A percentile compares a stretch with the other conserved stretches of the same genome.
Evolutionary conservation across 2,329 filamentous ascomycete species (phyloP).

Genomic region (Cercospora nicotianae): DNA sequence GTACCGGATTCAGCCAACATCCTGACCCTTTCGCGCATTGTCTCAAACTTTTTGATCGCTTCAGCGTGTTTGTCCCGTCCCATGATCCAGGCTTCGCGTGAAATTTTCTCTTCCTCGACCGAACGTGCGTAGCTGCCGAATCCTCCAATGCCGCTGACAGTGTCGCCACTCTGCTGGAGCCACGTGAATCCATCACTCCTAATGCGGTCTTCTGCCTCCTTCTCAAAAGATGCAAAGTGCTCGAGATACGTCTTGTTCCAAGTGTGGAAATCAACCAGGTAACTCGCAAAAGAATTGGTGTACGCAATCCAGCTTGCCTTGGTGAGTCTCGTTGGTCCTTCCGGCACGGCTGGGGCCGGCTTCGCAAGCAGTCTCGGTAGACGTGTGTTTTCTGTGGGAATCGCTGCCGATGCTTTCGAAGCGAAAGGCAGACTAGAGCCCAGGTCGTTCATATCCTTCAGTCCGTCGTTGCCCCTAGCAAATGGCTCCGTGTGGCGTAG

Average conservation of each 20-base stretch:
- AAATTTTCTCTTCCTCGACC: constrained; percentile 63
- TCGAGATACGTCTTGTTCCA: constrained; percentile 58
- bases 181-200: constrained; percentile 48
- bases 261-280: constrained; percentile 57
- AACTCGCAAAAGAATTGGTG: constrained; percentile 54
- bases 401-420: constrained; percentile 52
- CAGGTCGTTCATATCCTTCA: constrained; percentile 56
- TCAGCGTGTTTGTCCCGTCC: constrained; percentile 62
- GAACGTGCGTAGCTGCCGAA: constrained; percentile 60
- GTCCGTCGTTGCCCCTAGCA: constrained; percentile 50
- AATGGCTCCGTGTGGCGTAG: constrained; percentile 50
- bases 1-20: constrained; percentile 25
- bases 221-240: constrained; percentile 56
- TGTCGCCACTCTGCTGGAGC: constrained; percentile 49
- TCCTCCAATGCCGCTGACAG: constrained; percentile 42
- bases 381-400: constrained; percentile 51
- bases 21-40: constrained; percentile 46
- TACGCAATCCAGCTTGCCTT: constrained; percentile 54
- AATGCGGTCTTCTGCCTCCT: constrained; percentile 40
- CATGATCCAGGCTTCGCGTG: constrained; percentile 61
- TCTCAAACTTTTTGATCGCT: constrained; percentile 60
- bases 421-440: constrained; percentile 58
- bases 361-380: constrained; percentile 42
- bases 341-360: constrained; percentile 47
- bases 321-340: constrained; percentile 46